Evolutionary conservation across 768 basidiomycete species (phyloP).

Genomic region (Podaxis sp.): DNA sequence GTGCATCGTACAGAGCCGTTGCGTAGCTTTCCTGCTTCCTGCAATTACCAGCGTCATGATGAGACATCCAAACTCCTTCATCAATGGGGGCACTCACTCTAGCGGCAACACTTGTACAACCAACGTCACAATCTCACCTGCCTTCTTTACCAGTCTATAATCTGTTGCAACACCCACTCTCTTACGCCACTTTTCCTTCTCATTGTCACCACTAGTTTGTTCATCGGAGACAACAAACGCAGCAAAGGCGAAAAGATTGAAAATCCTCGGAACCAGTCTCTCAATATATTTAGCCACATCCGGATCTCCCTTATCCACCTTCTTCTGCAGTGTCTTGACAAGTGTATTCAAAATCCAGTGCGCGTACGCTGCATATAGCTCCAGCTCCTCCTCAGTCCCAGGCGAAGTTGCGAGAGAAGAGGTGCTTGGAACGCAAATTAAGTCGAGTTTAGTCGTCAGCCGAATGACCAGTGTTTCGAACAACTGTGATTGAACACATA

Average conservation of each 20-base stretch:
- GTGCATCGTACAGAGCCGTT: conserved; percentile 50
- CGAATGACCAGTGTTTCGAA: conserved; percentile 84
- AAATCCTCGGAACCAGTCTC: conserved; percentile 68
- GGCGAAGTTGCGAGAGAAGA: conserved; percentile 10
- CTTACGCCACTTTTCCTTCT: conserved; percentile 55
- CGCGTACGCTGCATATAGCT: conserved; percentile 78
- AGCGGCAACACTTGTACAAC: conserved; percentile 62
- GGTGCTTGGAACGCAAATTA: conserved; percentile 46
- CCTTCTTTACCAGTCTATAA: conserved; percentile 55
- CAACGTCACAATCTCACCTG: conserved; percentile 65
- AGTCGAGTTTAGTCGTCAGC: conserved; percentile 72
- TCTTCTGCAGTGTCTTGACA: conserved; percentile 52
- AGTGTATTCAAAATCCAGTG: conserved; percentile 80
- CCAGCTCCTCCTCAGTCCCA: conserved; percentile 36
- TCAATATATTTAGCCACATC: conserved; percentile 86
- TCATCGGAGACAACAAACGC: conserved; percentile 31
- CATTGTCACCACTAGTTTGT: conserved; percentile 31
- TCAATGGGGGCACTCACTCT: conserved; percentile 52
- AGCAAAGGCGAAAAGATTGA: conserved; percentile 55
- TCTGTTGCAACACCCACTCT: conserved; percentile 51
- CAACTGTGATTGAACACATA: conserved; percentile 75
- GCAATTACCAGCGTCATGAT: not conserved
- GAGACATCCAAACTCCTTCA: not conserved
- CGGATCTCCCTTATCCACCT: conserved; percentile 49
- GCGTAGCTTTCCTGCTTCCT: conserved; percentile 71